Base-by-base conservation (phyloP, 805 yeast genomes). In the Kockiozyma suomiensis region DNA sequence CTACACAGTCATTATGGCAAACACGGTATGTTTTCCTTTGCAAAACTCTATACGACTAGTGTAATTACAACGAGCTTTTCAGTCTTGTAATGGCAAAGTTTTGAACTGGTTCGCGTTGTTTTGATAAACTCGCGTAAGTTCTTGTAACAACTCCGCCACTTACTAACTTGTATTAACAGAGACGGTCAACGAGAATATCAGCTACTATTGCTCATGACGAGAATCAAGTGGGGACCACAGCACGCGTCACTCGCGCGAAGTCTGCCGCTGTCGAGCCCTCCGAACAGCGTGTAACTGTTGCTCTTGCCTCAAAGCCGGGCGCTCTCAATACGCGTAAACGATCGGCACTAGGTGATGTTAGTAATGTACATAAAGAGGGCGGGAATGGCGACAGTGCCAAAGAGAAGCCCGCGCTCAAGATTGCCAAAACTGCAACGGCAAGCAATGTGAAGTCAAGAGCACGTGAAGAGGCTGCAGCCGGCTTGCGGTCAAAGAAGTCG, bases 301-400 rank as follows among this genome's bases (percentile, higher is more conserved):
- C 37, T 13, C 56, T 59, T 28, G 46, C 41, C 32, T 46, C 61
- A 26, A 59, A 59, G 35, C 59, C 48, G 17, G 58, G 47, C 21
- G 50, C 42, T 13, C 32, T 15, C n/a, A 54, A 52, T 33, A 68
- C 66, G 23, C 66, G 72, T 15, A 69, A 72, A 41, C 70, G 75
- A n/a, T 69, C 72, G 13, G 75, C 76, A 5, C 62, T 73, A 33
- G 74, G 73, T 12, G 75, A 73, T 50, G 67, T 73, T 25, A 71
- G 75, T 56, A 73, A 73, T 46, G 67, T 70, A 47, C 64, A 61
- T 51, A 67, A 70, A 47, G 62, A 60, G 26, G 55, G 56, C 15
- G 6, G 37, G 40, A 47, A 48, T 19, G 58, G 8, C 23, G 54
- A 54, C n/a, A 50, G 49, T 28, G 56, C 40, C n/a, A 61, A 60